A percentile compares a stretch with the other conserved stretches of the same genome.
Conservation (phyloP, 139 green algal genomes). For the Chlorella sp. region DNA sequence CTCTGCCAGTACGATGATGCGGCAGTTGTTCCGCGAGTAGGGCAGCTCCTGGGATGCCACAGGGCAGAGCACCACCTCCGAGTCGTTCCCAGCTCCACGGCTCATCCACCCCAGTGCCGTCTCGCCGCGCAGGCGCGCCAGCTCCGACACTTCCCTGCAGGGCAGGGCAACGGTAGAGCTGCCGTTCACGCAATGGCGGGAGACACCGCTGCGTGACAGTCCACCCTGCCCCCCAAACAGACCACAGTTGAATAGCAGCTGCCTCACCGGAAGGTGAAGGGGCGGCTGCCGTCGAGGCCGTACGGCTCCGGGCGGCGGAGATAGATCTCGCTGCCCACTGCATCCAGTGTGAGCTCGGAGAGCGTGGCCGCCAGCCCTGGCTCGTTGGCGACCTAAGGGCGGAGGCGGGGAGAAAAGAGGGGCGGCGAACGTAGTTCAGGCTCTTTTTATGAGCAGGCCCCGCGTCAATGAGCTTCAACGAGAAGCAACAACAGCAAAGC, state of each 20-base stretch:
- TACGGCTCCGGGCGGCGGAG: constrained; percentile 33
- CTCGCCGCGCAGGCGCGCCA: constrained; percentile 18
- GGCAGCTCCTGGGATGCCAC: not conserved
- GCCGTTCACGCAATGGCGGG: too few species aligned
- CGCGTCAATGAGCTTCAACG: not conserved
- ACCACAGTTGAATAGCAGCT: constrained; percentile 8
- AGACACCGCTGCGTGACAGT: too few species aligned
- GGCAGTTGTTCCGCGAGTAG: not conserved
- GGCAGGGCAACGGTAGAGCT: too few species aligned
- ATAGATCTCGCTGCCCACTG: constrained; percentile 27
- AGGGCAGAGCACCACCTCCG: not conserved
- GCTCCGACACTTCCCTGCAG: constrained; percentile 22
- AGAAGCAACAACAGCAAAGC: not conserved
- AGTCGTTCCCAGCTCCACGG: constrained; percentile 1
- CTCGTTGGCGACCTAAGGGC: constrained; percentile 30
- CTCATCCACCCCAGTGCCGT: constrained; percentile 10
- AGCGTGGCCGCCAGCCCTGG: constrained; percentile 18
- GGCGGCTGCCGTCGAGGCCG: not conserved
- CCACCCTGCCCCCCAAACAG: not conserved
- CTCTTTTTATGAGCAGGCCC: too few species aligned
- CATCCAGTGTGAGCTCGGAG: constrained; percentile 26
- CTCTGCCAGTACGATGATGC: constrained; percentile 19
- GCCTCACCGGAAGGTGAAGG: not conserved
- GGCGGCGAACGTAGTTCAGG: too few species aligned
- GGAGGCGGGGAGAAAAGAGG: too few species aligned